Evolutionary conservation across 2,329 filamentous ascomycete genomes (phyloP), one percentile per base, ranked within the genome.

Genomic region (Pseudogymnoascus sp.): DNA sequence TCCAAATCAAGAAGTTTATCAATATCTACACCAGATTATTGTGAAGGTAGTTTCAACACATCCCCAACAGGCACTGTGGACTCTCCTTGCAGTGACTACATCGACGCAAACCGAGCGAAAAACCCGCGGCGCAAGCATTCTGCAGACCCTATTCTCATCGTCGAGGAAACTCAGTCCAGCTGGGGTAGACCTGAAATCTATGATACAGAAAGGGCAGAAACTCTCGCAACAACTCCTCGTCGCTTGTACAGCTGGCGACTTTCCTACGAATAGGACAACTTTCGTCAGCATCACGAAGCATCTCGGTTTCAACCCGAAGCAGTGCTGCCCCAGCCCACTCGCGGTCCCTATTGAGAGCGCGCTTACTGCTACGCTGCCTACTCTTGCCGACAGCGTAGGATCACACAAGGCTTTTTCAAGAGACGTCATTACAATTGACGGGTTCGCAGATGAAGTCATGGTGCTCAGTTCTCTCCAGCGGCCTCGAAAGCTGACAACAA

Each of bases 31-130:
- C 62, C 82, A 82, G 35, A 93, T 97, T 67, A 92, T 99, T 63
- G 78, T 88, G 65, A 93, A 90, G 72, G 91, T 97, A n/a, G 87
- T 96, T 7, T 82, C 86, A 44, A 81, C 85, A n/a, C 90, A 97
- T 74, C 93, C 94, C 0, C 91, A 90, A 65, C 94, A 99, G 74
- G 88, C 92, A 0, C 76, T 97, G 25, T 99, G 94, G 95, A 90
- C 88, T 70, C 77, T 99, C 37, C 84, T 97, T 62, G 91, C 92
- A 7, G 87, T 97, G 50, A 87, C 92, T 69, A 93, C 93, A 63
- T 90, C 91, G 0, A 89, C 83, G 33, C 87, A 91, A 65, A 80
- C 82, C 12, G 89, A 93, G 62, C 84, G 93, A 64, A 80, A 79
- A 65, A 73, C 74, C 12, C 77, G 83, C 1, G 83, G 84, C 2